Base-by-base conservation (phyloP, 306 rosid genomes). In the Medicago lupulina region DNA sequence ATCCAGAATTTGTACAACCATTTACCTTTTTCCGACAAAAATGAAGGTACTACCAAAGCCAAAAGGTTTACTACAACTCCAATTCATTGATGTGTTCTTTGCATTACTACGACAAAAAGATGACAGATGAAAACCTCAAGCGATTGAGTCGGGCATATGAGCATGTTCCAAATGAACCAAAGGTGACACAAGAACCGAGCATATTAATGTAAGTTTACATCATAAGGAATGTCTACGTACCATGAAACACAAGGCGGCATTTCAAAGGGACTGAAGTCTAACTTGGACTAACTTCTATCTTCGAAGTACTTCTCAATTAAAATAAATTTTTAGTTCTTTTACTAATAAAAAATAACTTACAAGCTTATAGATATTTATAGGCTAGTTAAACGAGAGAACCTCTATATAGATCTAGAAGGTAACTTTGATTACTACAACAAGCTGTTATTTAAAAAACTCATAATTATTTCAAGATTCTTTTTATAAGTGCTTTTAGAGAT, bases 1-100 rank as follows among this genome's bases (percentile, higher is more conserved):
- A 47, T 66, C 74, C 78, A 76, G 65, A 71, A 55, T 69, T 79
- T 28, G 13, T 70, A 34, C 64, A 64, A 55, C 3, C 64, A 13
- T n/a, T 59, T 67, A 67, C 23, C 25, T 71, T 44, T 8, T 21
- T 54, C 71, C 50, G 11, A 36, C 17, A 64, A 70, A 63, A 57
- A 46, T 25, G 40, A 76, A 57, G n/a, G 43, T 28, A 66, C 54
- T 34, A 34, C 1, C 31, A 28, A 28, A 28, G 31, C 31, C 31
- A 18, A 36, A 41, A 65, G 43, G 64, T 40, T 40, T 31, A n/a
- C 54, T 5, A 70, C 46, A 13, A 70, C 47, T 75, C 16, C 47
- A 4, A 34, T 23, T 59, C 72, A 62, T 25, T 71, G 41, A 61
- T 38, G 17, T 47, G 15, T 15, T 67, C 41, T 51, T 61, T 44